Evolutionary conservation across 331 rosid species (phyloP), one percentile per base, ranked within the genome.

Genomic region (Cucumis variabilis): DNA sequence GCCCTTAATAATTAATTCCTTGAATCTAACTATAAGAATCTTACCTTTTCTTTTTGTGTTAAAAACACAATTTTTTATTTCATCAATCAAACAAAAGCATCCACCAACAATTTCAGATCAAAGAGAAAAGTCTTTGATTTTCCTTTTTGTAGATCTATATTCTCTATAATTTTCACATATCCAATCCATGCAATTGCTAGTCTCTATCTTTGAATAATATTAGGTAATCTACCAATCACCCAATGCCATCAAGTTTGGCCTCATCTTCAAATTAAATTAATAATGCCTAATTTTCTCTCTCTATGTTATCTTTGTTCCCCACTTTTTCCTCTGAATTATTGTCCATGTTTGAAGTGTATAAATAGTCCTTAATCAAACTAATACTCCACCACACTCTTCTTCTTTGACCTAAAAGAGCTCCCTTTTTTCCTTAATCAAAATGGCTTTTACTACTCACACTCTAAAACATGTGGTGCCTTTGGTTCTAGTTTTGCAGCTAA

Each of bases 171-270:
- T 77, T 77, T 77, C n/a, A 21, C 83, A 77, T 77, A 80, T 80
- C 69, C 68, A 80, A 80, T 80, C 50, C 85, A 80, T 50, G 85
- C 69, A 28, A 80, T 80, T 80, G 48, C 25, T 1, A 58, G 85
- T 58, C 68, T 53, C 11, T 80, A 7, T 80, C 85, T 58, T 51
- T 53, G 69, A 80, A 55, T 46, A 80, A 55, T 46, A 80, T 80
- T 80, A 80, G 85, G 85, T 80, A 80, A 80, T 55, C 85, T 27
- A 55, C 84, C 67, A 79, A 79, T 79, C 67, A 28, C 50, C 41
- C 83, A 19, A 80, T 80, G 41, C 85, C 85, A 55, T 33, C 6
- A 80, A 55, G 1, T 16, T 27, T 58, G 68, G 85, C 69, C 85
- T n/a, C 83, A 77, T 77, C n/a, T 48, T 77, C 19, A n/a, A 10